These are phyloP conservation scores for Ophiostoma ulmi DNA, from an alignment of 2,329 filamentous ascomycete genomes.

Conservation along the genomic window DNA sequence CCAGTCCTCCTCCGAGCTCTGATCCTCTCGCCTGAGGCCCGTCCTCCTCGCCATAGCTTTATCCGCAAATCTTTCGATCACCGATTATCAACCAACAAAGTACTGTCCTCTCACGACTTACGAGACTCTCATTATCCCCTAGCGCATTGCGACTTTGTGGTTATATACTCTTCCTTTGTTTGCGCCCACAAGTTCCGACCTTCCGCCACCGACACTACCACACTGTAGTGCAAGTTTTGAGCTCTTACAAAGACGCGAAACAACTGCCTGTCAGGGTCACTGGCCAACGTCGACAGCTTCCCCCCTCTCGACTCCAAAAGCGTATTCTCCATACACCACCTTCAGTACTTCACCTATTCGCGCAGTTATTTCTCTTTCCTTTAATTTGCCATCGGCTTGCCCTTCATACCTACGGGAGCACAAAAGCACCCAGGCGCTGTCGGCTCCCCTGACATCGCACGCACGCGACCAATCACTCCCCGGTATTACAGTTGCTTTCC, in stretches of 20 bases:
- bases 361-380: background rate
- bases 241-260: background rate
- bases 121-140: background rate
- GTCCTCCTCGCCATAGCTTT: background rate
- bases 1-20: background rate
- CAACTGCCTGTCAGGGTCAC: background rate
- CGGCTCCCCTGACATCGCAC: background rate
- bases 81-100: background rate
- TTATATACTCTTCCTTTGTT: background rate
- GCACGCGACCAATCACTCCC: conserved; percentile 21
- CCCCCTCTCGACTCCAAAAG: conserved; percentile 1
- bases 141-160: conserved; percentile 7
- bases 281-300: background rate
- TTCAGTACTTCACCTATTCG: background rate
- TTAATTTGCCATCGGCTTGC: background rate
- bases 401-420: background rate
- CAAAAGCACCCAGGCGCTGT: background rate
- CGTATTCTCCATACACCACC: background rate
- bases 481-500: background rate
- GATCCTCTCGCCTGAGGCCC: too few relatives aligned
- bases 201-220: background rate
- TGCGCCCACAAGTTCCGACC: conserved; percentile 13
- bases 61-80: background rate
- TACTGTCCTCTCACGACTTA: background rate
- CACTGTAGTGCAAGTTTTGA: background rate